These are phyloP conservation scores for Trypanosomatidae sp. DNA, from an alignment of 208 protist genomes.

Conservation along the genomic window DNA sequence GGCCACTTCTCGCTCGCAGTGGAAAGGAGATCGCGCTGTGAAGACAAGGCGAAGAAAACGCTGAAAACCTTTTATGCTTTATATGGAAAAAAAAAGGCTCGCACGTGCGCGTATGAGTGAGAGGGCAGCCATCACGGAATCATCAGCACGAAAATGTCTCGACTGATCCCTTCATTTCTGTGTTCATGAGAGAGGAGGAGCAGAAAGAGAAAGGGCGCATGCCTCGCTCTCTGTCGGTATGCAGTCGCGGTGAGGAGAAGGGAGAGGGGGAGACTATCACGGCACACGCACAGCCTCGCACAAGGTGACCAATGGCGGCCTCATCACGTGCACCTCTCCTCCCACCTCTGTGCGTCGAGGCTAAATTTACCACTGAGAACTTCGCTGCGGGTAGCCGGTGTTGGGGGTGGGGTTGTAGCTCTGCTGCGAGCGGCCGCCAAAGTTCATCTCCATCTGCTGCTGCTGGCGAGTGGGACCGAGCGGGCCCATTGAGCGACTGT, in stretches of 20 bases:
- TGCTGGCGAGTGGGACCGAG: slow-evolving; percentile 11
- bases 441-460: slow-evolving; percentile 22
- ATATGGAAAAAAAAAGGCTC: background rate
- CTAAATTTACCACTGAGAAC: slow-evolving; percentile 20
- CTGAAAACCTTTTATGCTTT: background rate
- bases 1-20: background rate
- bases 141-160: background rate
- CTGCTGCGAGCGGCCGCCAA: slow-evolving; percentile 37
- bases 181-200: background rate
- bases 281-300: background rate
- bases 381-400: slow-evolving; percentile 29
- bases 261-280: background rate
- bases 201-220: background rate
- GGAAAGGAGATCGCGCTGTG: background rate
- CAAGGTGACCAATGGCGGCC: background rate
- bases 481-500: slow-evolving; percentile 19
- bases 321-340: background rate
- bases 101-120: background rate
- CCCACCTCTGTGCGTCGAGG: background rate
- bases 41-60: background rate
- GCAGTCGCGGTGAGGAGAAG: background rate
- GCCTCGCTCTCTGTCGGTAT: background rate
- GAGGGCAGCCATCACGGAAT: background rate
- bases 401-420: slow-evolving; percentile 22
- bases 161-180: background rate